Evolutionary conservation across 1,284 basidiomycete genomes (phyloP), one percentile per base, ranked within the genome.

Genomic region (Cronartium quercuum): DNA sequence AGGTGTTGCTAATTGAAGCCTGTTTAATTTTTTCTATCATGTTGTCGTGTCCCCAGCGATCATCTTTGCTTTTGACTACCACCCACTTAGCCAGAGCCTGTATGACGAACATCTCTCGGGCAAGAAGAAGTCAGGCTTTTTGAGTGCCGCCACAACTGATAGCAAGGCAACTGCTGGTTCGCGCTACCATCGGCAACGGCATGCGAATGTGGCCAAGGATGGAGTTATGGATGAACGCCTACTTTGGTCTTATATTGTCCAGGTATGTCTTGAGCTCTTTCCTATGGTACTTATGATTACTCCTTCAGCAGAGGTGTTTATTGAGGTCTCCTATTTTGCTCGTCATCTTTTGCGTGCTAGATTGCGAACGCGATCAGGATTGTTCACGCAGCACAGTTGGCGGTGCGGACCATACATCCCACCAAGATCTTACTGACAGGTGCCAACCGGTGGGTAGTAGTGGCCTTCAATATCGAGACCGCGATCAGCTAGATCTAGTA

Each of bases 211-310:
- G 62, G 75, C 13, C 80, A 78, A 15, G 60, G 80, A 77, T 78
- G 79, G 81, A 75, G 83, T 83, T 6, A 83, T 92, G 38, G 86
- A 90, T 0, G 96, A 99, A 82, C 85, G 89, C n/a, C 88, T 89
- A 0, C 81, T 99, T 12, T 99, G 96, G 95, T 91, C 90, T 18
- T 98, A 95, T 80, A 87, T 96, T 66, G 87, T 92, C 42, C 95
- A 99, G 82, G 71, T 75, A 41, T 37, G 63, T 62, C 9, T 61
- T 7, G 40, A n/a, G n/a, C n/a, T n/a, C n/a, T n/a, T n/a, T n/a
- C 29, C 7, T 70, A 37, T 15, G 12, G 24, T 10, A 7, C 21
- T 21, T 5, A 41, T 44, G 38, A 5, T n/a, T 2, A n/a, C 1
- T 38, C 21, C 15, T 13, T 37, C 37, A 21, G 38, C 13, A 18